Conservation (phyloP, 225 moss, liverwort and hornwort genomes). For the Physcomitrium patens region DNA sequence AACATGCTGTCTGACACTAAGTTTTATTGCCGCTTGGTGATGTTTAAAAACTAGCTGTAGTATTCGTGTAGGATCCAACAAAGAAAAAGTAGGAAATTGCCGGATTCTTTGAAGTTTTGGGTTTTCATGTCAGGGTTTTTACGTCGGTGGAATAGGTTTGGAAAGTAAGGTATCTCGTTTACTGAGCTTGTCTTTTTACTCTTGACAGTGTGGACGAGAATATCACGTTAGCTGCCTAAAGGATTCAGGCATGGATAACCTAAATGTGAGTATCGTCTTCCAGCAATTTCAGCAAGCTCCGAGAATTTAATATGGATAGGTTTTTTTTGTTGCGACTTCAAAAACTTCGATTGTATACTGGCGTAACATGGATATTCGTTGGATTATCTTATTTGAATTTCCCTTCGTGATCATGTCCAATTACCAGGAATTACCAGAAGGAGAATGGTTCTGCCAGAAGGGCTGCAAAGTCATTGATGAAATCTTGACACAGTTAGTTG, state of each 20-base stretch:
- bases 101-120: background rate
- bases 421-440: conserved; percentile 52
- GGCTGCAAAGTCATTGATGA: conserved; percentile 56
- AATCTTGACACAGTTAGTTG: conserved; percentile 51
- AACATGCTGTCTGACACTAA: background rate
- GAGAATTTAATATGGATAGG: background rate
- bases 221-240: conserved; percentile 74
- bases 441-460: conserved; percentile 62
- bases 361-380: background rate
- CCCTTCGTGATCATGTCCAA: conserved; percentile 7
- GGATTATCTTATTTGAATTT: background rate
- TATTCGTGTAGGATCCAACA: too few species aligned
- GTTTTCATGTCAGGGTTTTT: background rate
- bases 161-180: conserved; percentile 3
- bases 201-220: conserved; percentile 73
- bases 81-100: background rate
- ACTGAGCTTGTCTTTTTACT: conserved; percentile 15
- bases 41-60: background rate
- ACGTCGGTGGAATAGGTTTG: background rate
- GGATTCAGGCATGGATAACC: conserved; percentile 61
- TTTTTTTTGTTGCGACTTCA: background rate
- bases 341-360: background rate
- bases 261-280: conserved; percentile 51
- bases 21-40: background rate
- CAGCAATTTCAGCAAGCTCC: conserved; percentile 2